Evolutionary conservation across 495 filamentous ascomycete species (phyloP), one percentile per base, ranked within the genome.

Genomic region (Sphaerosporella brunnea): DNA sequence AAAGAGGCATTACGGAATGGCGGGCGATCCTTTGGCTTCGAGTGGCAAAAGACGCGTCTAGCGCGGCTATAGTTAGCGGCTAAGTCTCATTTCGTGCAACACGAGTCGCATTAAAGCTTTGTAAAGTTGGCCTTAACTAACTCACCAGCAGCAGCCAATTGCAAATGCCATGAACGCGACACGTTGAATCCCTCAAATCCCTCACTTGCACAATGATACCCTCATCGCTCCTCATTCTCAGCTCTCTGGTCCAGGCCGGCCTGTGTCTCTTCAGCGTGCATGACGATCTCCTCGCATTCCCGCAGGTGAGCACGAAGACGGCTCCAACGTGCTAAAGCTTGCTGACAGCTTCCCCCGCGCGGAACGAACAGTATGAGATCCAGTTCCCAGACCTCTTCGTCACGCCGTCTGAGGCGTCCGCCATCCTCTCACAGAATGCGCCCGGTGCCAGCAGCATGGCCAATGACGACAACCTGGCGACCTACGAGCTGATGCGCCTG

Each of bases 251-350:
- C 13, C 40, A 43, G 2, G 18, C 13, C 11, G n/a, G 9, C 21
- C 8, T 16, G 5, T 11, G 25, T 34, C 37, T 73, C 23, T 87
- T 86, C 65, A 84, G 75, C 56, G 79, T 93, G 25, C 76, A 92
- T 56, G 87, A 96, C 59, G 90, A 97, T 62, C 62, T 97, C 8
- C 69, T 94, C 28, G 88, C 90, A 18, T 84, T 80, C 68, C 90
- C 90, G 21, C 90, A 95, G 68, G 85, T 92, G 65, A 25, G 67
- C 60, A 25, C 45, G 15, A 25, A n/a, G n/a, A n/a, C n/a, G n/a
- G n/a, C n/a, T n/a, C n/a, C n/a, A n/a, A n/a, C n/a, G n/a, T n/a
- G n/a, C n/a, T n/a, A n/a, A n/a, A n/a, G n/a, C n/a, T n/a, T n/a
- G n/a, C n/a, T n/a, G n/a, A n/a, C n/a, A n/a, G n/a, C n/a, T n/a